phyloP scores from a whole-genome alignment of 352 stramenopile genomes.

The Pythium vanterpoolii region DNA sequence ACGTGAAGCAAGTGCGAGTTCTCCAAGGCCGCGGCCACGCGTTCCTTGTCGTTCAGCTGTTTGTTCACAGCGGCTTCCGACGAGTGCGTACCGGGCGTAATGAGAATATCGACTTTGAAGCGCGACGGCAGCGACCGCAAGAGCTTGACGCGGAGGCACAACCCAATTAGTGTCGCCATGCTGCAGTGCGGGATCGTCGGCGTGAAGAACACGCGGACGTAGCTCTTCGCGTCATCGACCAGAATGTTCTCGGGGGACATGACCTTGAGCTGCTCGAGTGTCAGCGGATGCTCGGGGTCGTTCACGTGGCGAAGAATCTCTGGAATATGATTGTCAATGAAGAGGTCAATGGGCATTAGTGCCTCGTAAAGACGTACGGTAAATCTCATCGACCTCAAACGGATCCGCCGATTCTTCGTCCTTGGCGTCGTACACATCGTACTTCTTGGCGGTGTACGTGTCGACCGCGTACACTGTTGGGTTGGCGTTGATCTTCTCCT shows the following conservation, averaged over 20 bases:
- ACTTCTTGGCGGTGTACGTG: constrained; percentile 51
- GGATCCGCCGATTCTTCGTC: constrained; percentile 70
- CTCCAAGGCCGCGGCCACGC: constrained; percentile 94
- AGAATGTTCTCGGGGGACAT: constrained; percentile 88
- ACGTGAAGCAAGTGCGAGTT: constrained; percentile 95
- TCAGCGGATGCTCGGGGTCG: constrained; percentile 92
- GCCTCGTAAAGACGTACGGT: constrained; percentile 42
- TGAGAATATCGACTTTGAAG: constrained; percentile 94
- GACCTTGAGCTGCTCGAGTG: constrained; percentile 93
- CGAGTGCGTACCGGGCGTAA: constrained; percentile 93
- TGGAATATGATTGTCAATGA: constrained; percentile 15
- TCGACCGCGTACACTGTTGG: constrained; percentile 83
- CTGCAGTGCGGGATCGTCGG: constrained; percentile 97
- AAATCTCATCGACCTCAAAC: constrained; percentile 84
- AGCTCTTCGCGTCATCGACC: constrained; percentile 80
- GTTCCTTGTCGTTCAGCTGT: constrained; percentile 97
- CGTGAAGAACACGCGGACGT: constrained; percentile 85
- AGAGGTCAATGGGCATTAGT: not conserved
- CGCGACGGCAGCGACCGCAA: constrained; percentile 89
- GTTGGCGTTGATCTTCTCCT: constrained; percentile 89
- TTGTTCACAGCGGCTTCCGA: constrained; percentile 96
- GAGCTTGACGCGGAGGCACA: constrained; percentile 96
- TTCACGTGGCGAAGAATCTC: constrained; percentile 89
- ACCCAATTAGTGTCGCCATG: constrained; percentile 97
- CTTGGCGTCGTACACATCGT: constrained; percentile 50